A percentile compares a stretch with the other conserved stretches of the same genome.
Conservation (phyloP, 2,329 filamentous ascomycete genomes). For the Aureobasidium sp. region DNA sequence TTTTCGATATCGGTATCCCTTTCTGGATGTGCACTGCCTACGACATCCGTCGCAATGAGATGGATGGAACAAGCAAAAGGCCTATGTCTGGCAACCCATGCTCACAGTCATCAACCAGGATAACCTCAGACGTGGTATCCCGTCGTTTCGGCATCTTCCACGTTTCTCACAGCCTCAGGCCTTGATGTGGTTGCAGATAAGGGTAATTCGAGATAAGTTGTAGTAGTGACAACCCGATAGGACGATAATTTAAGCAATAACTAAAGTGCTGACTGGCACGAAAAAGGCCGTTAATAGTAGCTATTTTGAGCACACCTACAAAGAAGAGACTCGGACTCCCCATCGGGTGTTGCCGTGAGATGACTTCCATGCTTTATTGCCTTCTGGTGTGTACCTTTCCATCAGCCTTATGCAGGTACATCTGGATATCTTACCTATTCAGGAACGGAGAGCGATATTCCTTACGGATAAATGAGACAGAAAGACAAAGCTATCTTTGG, state of each 20-base stretch:
- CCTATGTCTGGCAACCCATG: background rate
- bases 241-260: background rate
- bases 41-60: background rate
- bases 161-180: background rate
- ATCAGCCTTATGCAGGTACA: background rate
- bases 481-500: background rate
- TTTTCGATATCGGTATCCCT: background rate
- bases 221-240: background rate
- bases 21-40: background rate
- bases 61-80: background rate
- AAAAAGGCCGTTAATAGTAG: background rate
- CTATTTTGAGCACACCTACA: background rate
- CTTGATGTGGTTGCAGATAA: background rate
- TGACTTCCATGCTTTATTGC: too few relatives aligned
- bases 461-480: too few relatives aligned
- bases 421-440: background rate
- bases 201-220: background rate
- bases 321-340: background rate
- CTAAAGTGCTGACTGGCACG: background rate
- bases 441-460: background rate
- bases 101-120: background rate
- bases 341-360: too few relatives aligned
- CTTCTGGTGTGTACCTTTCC: too few relatives aligned
- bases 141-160: too few relatives aligned
- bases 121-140: background rate